Percentiles rank a stretch among this genome's conserved stretches.
Conservation (phyloP, 371 early-diverging fungal species). For the Synchytrium microbalum region DNA sequence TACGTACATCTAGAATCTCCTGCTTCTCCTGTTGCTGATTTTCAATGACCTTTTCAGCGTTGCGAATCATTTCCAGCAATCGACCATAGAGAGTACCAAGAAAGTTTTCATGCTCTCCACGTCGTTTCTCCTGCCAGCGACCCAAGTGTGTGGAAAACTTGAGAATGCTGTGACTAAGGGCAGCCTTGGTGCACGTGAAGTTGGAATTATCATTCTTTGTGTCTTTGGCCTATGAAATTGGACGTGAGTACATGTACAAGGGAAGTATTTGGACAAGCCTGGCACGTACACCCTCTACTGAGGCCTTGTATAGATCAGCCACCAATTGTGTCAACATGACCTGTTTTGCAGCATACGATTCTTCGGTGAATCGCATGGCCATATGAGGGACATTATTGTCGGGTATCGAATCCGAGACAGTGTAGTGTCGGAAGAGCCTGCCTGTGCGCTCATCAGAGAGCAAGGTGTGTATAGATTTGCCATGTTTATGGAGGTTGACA, state of each 20-base stretch:
- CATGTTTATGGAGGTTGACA: not conserved
- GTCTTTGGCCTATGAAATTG: not conserved
- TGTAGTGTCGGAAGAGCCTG: slow-evolving; percentile 30
- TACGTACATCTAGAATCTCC: slow-evolving; percentile 28
- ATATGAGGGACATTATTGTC: slow-evolving; percentile 17
- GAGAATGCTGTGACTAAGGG: slow-evolving; percentile 25
- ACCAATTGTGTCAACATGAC: slow-evolving; percentile 35
- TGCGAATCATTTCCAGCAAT: slow-evolving; percentile 28
- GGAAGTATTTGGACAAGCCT: not conserved
- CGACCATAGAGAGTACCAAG: slow-evolving; percentile 22
- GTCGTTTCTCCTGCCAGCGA: slow-evolving; percentile 27
- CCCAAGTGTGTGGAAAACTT: not conserved
- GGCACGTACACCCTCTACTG: not conserved
- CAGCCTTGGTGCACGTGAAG: slow-evolving; percentile 36
- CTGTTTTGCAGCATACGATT: slow-evolving; percentile 31
- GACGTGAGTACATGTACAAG: not conserved
- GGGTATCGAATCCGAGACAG: slow-evolving; percentile 21
- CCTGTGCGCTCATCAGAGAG: slow-evolving; percentile 43
- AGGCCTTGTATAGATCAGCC: slow-evolving; percentile 22
- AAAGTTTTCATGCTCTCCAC: slow-evolving; percentile 36
- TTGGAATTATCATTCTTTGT: slow-evolving; percentile 20
- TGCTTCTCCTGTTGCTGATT: slow-evolving; percentile 31
- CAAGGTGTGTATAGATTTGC: slow-evolving; percentile 18
- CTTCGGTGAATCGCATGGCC: slow-evolving; percentile 28
- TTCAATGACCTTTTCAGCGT: slow-evolving; percentile 27